Evolutionary conservation across 352 stramenopile species (phyloP).

Genomic region (Globisporangium splendens): DNA sequence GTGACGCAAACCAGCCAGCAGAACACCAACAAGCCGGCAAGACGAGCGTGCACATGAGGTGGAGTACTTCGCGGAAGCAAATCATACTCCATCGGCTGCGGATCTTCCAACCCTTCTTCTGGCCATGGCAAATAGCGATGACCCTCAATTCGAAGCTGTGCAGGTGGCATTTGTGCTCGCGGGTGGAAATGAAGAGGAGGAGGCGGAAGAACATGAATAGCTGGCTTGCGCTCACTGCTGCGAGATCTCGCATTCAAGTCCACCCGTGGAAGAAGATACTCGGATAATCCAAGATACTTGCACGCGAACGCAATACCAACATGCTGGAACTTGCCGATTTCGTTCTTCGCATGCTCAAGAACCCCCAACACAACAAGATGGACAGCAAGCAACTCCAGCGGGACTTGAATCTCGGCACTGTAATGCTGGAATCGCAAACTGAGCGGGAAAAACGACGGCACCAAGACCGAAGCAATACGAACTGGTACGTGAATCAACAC

Average conservation of each 20-base stretch:
- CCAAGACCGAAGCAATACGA: slow-evolving; percentile 47
- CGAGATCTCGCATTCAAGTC: slow-evolving; percentile 16
- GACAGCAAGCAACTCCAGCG: slow-evolving; percentile 93
- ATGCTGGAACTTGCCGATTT: slow-evolving; percentile 77
- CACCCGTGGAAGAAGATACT: slow-evolving; percentile 65
- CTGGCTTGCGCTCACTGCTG: slow-evolving; percentile 24
- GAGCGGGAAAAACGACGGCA: slow-evolving; percentile 63
- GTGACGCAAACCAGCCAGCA: slow-evolving; percentile 59
- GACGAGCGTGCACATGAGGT: slow-evolving; percentile 46
- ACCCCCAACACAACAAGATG: slow-evolving; percentile 94
- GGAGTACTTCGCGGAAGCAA: slow-evolving; percentile 53
- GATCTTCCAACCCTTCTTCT: slow-evolving; percentile 75
- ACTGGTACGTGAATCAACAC: slow-evolving; percentile 88
- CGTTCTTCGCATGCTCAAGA: slow-evolving; percentile 90
- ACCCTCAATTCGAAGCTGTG: slow-evolving; percentile 66
- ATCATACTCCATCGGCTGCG: slow-evolving; percentile 64
- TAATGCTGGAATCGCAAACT: slow-evolving; percentile 91
- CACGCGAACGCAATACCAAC: slow-evolving; percentile 54
- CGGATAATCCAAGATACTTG: slow-evolving; percentile 57
- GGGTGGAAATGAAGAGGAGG: slow-evolving; percentile 83
- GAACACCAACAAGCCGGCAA: slow-evolving; percentile 49
- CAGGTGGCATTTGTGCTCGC: slow-evolving; percentile 56
- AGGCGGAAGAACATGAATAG: slow-evolving; percentile 47
- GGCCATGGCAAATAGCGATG: slow-evolving; percentile 81
- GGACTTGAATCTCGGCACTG: slow-evolving; percentile 93